Percentiles rank a stretch among this genome's conserved stretches.
Evolutionary conservation across 2,329 filamentous ascomycete species (phyloP).

Genomic region (Metarhizium humberi): DNA sequence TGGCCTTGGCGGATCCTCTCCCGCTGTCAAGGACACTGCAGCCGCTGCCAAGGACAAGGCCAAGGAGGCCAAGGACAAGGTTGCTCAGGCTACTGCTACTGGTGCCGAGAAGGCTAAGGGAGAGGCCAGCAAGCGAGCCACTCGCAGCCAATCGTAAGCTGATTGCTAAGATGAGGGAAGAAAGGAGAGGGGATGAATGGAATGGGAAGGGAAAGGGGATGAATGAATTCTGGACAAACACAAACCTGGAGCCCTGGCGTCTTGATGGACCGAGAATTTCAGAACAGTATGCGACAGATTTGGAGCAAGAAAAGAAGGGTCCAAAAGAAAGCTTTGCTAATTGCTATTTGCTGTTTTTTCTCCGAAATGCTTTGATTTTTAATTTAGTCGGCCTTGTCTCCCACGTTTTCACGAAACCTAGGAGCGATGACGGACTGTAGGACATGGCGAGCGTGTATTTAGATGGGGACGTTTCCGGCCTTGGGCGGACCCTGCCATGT

Average conservation of each 20-base stretch:
- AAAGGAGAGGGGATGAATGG: neutral
- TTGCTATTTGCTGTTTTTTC: slow-evolving; percentile 4
- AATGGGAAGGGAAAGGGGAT: neutral
- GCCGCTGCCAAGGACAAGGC: slow-evolving; percentile 58
- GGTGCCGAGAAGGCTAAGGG: slow-evolving; percentile 68
- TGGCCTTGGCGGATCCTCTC: slow-evolving; percentile 53
- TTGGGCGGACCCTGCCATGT: slow-evolving; percentile 5
- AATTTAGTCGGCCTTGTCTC: neutral
- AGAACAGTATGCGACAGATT: neutral
- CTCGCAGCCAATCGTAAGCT: slow-evolving; percentile 44
- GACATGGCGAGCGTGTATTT: slow-evolving; percentile 4
- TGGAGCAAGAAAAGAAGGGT: neutral
- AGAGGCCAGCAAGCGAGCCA: slow-evolving; percentile 55
- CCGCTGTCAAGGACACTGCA: slow-evolving; percentile 65
- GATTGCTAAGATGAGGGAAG: neutral
- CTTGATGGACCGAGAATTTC: neutral
- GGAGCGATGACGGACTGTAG: neutral
- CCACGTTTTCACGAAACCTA: neutral
- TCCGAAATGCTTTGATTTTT: neutral
- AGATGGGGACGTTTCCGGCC: slow-evolving; percentile 4
- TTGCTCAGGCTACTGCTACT: slow-evolving; percentile 45
- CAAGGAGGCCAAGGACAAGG: slow-evolving; percentile 62
- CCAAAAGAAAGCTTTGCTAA: neutral
- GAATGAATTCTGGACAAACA: neutral
- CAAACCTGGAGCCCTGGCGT: neutral